These are phyloP conservation scores for Brasilioporus rufonigricans DNA, from an alignment of 768 basidiomycete genomes.

Conservation along the genomic window DNA sequence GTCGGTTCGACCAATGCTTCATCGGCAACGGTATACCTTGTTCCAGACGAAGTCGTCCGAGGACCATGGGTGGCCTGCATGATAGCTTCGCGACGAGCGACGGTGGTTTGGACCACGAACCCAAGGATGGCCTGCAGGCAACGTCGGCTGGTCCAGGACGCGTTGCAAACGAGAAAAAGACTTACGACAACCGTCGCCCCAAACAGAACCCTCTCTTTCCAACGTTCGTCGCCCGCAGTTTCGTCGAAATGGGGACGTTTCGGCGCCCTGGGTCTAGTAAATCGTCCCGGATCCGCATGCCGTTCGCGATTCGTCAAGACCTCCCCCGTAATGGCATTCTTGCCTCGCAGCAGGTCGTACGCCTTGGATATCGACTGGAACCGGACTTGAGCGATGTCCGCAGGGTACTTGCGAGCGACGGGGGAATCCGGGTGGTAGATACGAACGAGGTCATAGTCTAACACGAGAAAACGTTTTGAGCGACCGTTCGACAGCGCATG, in stretches of 20 bases:
- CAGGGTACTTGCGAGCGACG: constrained; percentile 37
- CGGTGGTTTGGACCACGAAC: constrained; percentile 34
- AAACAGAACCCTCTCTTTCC: constrained; percentile 64
- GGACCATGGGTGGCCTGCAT: constrained; percentile 10
- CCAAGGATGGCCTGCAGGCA: constrained; percentile 30
- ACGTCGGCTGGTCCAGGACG: background rate
- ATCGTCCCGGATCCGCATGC: constrained; percentile 38
- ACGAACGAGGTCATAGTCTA: constrained; percentile 78
- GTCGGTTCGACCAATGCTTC: constrained; percentile 24
- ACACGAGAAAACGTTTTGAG: background rate
- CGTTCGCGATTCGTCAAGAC: constrained; percentile 14
- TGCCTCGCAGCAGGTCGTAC: constrained; percentile 62
- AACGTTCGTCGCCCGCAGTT: constrained; percentile 49
- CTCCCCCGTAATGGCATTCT: constrained; percentile 28
- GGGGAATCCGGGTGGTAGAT: constrained; percentile 77
- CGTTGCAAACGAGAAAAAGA: background rate
- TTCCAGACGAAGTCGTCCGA: constrained; percentile 3
- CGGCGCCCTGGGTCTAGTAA: constrained; percentile 34
- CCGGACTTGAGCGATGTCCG: constrained; percentile 55
- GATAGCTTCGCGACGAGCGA: constrained; percentile 33
- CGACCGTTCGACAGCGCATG: background rate
- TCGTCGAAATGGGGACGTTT: constrained; percentile 48
- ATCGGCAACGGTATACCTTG: constrained; percentile 10
- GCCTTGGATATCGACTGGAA: constrained; percentile 70
- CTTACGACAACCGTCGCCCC: constrained; percentile 52